Evolutionary conservation across 768 basidiomycete genomes (phyloP).

Genomic region (Suillus luteus): DNA sequence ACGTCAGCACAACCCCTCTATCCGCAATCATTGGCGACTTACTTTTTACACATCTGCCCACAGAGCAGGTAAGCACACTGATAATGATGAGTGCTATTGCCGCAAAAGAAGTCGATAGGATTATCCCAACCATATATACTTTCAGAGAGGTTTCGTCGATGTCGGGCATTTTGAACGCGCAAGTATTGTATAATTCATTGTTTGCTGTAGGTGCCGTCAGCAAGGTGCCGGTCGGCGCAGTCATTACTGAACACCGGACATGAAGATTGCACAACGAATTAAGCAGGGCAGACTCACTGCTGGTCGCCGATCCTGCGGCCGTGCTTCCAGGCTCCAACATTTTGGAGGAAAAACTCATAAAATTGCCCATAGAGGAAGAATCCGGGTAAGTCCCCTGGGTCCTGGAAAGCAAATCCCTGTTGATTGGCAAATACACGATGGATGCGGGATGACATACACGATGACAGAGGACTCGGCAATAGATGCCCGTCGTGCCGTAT

Average conservation of each 20-base stretch:
- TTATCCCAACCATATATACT: not conserved
- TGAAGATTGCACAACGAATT: not conserved
- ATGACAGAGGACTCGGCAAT: not conserved
- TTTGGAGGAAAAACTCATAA: not conserved
- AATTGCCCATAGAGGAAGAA: not conserved
- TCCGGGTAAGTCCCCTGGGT: not conserved
- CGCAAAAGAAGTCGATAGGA: not conserved
- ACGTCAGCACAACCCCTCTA: not conserved
- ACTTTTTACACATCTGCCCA: not conserved
- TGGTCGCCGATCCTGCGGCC: not conserved
- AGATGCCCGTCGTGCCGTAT: not conserved
- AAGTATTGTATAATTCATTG: not conserved
- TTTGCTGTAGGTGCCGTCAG: not conserved
- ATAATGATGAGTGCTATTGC: not conserved
- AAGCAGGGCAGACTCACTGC: not conserved
- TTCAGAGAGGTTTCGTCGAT: not conserved
- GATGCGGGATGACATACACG: not conserved
- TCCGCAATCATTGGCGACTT: not conserved
- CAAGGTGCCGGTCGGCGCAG: not conserved
- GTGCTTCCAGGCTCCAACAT: not conserved
- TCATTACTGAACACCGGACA: not conserved
- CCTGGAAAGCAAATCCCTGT: conserved; percentile 1
- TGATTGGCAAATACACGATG: not conserved
- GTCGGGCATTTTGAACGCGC: not conserved
- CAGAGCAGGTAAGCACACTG: not conserved